Conservation (phyloP, 495 filamentous ascomycete genomes). For the Penicillium robsamsonii region DNA sequence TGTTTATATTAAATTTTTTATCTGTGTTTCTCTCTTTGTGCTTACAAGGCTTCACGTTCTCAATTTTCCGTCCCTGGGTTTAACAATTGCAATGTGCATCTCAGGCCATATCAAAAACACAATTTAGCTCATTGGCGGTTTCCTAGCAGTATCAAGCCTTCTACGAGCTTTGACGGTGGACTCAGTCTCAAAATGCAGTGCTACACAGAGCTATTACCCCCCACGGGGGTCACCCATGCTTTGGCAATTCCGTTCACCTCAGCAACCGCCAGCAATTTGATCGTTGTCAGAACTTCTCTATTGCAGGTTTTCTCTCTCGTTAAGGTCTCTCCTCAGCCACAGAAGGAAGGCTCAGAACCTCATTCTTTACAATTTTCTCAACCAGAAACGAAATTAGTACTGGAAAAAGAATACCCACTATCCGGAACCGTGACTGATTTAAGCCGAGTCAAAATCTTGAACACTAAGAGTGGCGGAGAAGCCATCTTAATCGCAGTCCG, state of each 20-base stretch:
- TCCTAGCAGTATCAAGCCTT: conserved; percentile 4
- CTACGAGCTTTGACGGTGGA: neutral
- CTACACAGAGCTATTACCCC: conserved; percentile 90
- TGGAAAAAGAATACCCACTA: conserved; percentile 78
- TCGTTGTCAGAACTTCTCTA: conserved; percentile 85
- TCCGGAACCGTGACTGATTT: conserved; percentile 81
- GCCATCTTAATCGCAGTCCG: conserved; percentile 79
- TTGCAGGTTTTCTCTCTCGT: conserved; percentile 75
- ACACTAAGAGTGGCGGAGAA: conserved; percentile 75
- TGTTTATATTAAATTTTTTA: neutral
- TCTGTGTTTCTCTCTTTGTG: neutral
- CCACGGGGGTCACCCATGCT: conserved; percentile 89
- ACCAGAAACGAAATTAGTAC: conserved; percentile 68
- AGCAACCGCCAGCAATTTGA: conserved; percentile 72
- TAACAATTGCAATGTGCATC: conserved; percentile 14
- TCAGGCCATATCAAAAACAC: conserved; percentile 15
- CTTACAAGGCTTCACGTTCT: neutral
- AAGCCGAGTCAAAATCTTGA: conserved; percentile 66
- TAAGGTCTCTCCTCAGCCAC: conserved; percentile 32
- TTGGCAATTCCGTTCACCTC: conserved; percentile 74
- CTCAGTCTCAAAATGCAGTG: conserved; percentile 56
- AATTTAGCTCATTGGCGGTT: conserved; percentile 19
- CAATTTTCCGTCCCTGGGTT: neutral
- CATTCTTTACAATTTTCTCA: conserved; percentile 29
- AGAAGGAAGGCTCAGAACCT: conserved; percentile 50